A percentile compares a stretch with the other conserved stretches of the same genome.
These are phyloP conservation scores for Zelopaecilomyces penicillatus DNA, from an alignment of 2,329 filamentous ascomycete species.

Conservation along the genomic window DNA sequence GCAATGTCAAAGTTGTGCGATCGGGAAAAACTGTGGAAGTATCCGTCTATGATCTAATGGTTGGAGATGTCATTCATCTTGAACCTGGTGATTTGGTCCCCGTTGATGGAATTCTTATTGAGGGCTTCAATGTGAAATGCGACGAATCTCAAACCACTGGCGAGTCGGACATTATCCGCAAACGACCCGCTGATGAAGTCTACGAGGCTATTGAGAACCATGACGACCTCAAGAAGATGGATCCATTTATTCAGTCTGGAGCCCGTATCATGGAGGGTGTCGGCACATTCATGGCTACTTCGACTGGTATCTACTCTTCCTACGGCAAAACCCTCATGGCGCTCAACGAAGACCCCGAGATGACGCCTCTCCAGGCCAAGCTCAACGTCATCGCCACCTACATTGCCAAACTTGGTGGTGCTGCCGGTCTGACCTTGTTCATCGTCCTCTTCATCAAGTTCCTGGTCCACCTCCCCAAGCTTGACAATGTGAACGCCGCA, in stretches of 20 bases:
- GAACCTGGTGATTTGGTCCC: constrained; percentile 69
- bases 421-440: constrained; percentile 71
- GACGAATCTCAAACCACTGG: constrained; percentile 74
- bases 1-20: constrained; percentile 62
- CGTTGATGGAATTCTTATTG: constrained; percentile 64
- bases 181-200: constrained; percentile 58
- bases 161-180: constrained; percentile 68
- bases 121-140: constrained; percentile 66
- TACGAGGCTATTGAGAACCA: constrained; percentile 59
- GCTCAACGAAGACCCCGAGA: constrained; percentile 64
- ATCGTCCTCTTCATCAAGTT: constrained; percentile 82
- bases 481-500: constrained; percentile 47
- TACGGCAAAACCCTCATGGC: constrained; percentile 70
- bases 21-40: constrained; percentile 63
- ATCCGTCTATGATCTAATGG: constrained; percentile 60
- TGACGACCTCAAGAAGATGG: constrained; percentile 61
- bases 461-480: constrained; percentile 54
- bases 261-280: constrained; percentile 70
- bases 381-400: constrained; percentile 67
- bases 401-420: constrained; percentile 70
- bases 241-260: constrained; percentile 80
- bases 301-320: constrained; percentile 63
- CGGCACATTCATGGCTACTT: constrained; percentile 66
- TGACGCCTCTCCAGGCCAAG: constrained; percentile 69
- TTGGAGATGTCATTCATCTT: constrained; percentile 63